Evolutionary conservation across 2,329 filamentous ascomycete genomes (phyloP), one percentile per base, ranked within the genome.

Genomic region (Tolypocladium ovalisporum): DNA sequence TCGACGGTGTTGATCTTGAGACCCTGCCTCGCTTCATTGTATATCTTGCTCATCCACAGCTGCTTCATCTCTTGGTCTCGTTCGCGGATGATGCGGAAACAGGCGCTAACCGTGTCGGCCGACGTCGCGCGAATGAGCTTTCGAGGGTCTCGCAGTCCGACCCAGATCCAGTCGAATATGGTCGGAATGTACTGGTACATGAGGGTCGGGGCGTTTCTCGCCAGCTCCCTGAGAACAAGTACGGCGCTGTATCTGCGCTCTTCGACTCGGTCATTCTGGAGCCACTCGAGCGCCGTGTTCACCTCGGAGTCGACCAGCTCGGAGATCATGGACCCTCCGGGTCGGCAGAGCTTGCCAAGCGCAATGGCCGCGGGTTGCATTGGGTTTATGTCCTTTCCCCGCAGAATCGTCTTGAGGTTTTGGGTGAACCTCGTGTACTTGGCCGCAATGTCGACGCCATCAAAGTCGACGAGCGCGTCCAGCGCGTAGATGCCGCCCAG

Each of bases 281-380:
- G 83, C 89, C 92, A 97, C 75, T 99, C 94, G 56, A 99, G 79
- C 2, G 95, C 92, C 22, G 91, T 94, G 71, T 97, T 95, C 60
- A 97, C 92, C 73, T 99, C 93, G 56, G 91, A 93, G 69, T 99
- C 94, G 58, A 99, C 94, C 56, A 99, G 79, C 72, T 97, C 93
- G 9, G 93, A 95, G 51, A 96, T 96, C 62, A 97, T 79, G 36
- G 94, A 92, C 59, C 94, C 94, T 61, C 94, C 94, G 0, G 94
- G 94, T 63, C 90, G 87, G 60, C 93, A 96, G 59, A 99, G 81
- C 69, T 92, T 89, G 52, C 94, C 94, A 34, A 99, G 79, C 4
- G 93, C 92, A 63, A 88, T 85, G 47, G 94, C 92, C 5, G 95
- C 94, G 15, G 89, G 86, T 57, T 95, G 85, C 87, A 99, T 93